Base-by-base conservation (phyloP, 305 asterid genomes). In the Fraxinus baroniana region DNA sequence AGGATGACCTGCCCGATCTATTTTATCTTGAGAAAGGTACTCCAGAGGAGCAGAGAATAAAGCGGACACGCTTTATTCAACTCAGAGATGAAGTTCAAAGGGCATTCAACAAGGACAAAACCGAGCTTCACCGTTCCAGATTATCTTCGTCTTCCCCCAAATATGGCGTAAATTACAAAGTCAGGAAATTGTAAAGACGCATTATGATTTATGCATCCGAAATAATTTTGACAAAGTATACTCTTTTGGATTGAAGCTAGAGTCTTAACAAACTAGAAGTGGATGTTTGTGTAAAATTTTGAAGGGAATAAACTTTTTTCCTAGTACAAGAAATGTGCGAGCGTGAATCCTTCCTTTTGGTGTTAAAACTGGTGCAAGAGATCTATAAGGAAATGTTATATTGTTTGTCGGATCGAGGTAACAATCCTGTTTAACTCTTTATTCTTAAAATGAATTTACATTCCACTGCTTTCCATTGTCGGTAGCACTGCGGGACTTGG, bases 31-130 rank as follows among this genome's bases (percentile, higher is more conserved):
- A 91, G 81, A 88, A 80, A 86, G 97, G 94, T 74, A 92, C 94
- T 22, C 88, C 86, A 7, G 97, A 92, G 35, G 96, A 93, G 80
- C 93, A 88, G 87, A 85, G 79, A 57, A 77, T 84, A 80, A 93
- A 92, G 85, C 88, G 90, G 30, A 52, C 2, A 49, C 93, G 92
- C 30, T 90, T 89, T 64, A 77, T 88, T 86, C 94, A 91, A 76
- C 97, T 93, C 78, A 91, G 84, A 83, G 93, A 86, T 55, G 94
- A 93, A 75, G 93, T 93, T 79, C 89, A 89, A 20, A 83, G 74
- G 83, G 97, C 96, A 41, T 93, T 93, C 88, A 85, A 76, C 88
- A 92, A 89, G 87, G 96, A 91, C 91, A 93, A 90, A 80, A 93
- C 92, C 22, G 87, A 88, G 87, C 90, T 82, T 72, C 90, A 79